Evolutionary conservation across 2,329 filamentous ascomycete genomes (phyloP), one percentile per base, ranked within the genome.

Genomic region (Graphilbum ipis-grandicollis): DNA sequence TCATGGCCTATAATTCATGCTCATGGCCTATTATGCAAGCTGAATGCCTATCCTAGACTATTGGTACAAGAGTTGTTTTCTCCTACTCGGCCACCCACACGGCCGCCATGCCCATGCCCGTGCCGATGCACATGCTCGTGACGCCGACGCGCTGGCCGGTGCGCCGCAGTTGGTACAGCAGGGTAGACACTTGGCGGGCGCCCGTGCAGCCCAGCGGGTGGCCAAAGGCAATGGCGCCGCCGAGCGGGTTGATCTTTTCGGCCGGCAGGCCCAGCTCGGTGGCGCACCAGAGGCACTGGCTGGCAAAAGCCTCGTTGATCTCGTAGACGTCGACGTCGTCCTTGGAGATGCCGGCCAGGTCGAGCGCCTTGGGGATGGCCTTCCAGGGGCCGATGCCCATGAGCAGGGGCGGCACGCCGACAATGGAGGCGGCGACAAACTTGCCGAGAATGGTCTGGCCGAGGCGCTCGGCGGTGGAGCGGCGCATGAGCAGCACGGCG

Each of bases 281-380:
- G 44, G 82, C 74, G 58, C 85, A 94, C 80, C 81, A 96, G 46
- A 96, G 59, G 58, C 84, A 93, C 68, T 96, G 88, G 44, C 75
- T 82, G 23, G 90, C 90, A 57, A 98, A 98, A 1, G 90, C 90
- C 71, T 98, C 90, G 66, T 98, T 98, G 69, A 98, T 94, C 71
- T 98, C 90, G 52, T 73, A 96, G 52, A 96, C 88, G 55, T 96
- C 90, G 22, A 98, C 84, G 47, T 96, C 88, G 39, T 93, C 79
- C 58, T 78, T 83, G 54, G 65, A 67, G 49, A 98, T 75, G 41
- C 86, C 85, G 1, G 86, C 82, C 56, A 90, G 86, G 54, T 82
- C 71, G 39, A 94, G 76, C 4, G 83, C 86, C 54, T 86, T 80
- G 45, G 90, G 90, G 51, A 98, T 96, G 39, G 90, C 86, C 59